Evolutionary conservation across 169 alveolate species (phyloP).

Genomic region (Cryptosporidium tyzzeri): DNA sequence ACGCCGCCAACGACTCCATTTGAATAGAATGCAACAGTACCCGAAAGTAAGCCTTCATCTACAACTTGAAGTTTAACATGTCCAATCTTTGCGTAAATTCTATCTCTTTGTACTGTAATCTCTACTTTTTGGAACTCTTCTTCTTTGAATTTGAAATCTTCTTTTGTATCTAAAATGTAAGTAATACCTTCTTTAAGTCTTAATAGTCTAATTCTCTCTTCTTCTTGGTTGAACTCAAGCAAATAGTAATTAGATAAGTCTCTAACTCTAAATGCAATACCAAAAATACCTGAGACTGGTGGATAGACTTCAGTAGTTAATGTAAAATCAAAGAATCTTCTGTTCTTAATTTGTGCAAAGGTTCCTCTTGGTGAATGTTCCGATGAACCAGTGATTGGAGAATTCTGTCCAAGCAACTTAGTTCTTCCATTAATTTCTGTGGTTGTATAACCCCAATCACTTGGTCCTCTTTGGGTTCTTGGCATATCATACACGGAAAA

Average conservation of each 20-base stretch:
- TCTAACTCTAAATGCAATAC: conserved; percentile 88
- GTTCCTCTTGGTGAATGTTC: conserved; percentile 86
- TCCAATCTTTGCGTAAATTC: conserved; percentile 37
- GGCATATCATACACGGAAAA: conserved; percentile 86
- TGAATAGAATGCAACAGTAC: conserved; percentile 88
- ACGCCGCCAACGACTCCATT: conserved; percentile 87
- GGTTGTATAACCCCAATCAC: conserved; percentile 90
- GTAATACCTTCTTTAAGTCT: conserved; percentile 86
- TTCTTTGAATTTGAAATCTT: conserved; percentile 15
- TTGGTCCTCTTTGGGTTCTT: conserved; percentile 84
- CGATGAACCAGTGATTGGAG: conserved; percentile 82
- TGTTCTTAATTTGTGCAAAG: conserved; percentile 85
- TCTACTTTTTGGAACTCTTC: conserved; percentile 18
- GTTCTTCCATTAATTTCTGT: conserved; percentile 85
- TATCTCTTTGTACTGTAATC: conserved; percentile 52
- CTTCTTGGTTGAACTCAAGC: conserved; percentile 84
- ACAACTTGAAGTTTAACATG: conserved; percentile 77
- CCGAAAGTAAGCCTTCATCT: conserved; percentile 88
- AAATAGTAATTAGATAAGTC: conserved; percentile 88
- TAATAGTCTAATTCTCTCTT: conserved; percentile 84
- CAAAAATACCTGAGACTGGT: conserved; percentile 84
- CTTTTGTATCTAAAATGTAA: conserved; percentile 78
- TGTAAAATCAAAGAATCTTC: conserved; percentile 85
- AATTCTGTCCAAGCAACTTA: conserved; percentile 86
- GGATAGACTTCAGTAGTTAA: conserved; percentile 82